Evolutionary conservation across 1,284 basidiomycete species (phyloP).

Genomic region (Calocybe gambosa): DNA sequence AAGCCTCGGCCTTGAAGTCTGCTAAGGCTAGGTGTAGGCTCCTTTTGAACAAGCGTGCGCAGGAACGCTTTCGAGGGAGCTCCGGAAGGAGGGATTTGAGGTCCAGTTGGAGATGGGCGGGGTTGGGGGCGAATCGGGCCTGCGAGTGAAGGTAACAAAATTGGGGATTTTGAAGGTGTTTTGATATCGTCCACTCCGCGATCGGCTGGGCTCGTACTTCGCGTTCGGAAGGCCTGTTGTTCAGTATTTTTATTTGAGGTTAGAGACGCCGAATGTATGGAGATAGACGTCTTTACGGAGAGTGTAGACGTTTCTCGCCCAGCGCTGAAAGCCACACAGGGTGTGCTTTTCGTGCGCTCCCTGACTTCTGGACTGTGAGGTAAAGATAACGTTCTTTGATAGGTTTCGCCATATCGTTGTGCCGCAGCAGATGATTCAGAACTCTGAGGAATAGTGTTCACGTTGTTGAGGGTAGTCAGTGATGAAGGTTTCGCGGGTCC

Average conservation of each 20-base stretch:
- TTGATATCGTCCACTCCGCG: conserved; percentile 4
- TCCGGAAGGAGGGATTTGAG: conserved; percentile 40
- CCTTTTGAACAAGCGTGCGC: conserved; percentile 51
- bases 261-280: background rate
- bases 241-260: background rate
- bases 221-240: conserved; percentile 1
- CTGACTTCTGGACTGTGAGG: conserved; percentile 27
- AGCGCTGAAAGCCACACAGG: conserved; percentile 15
- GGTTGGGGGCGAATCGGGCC: conserved; percentile 44
- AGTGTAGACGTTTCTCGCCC: background rate
- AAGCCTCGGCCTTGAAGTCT: conserved; percentile 78
- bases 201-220: conserved; percentile 8
- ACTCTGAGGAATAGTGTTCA: background rate
- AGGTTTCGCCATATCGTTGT: conserved; percentile 1
- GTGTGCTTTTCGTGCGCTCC: conserved; percentile 36
- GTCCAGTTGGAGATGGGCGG: conserved; percentile 35
- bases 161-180: conserved; percentile 14
- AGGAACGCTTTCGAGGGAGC: conserved; percentile 55
- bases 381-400: background rate
- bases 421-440: conserved; percentile 6
- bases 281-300: background rate
- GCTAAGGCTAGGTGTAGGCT: conserved; percentile 73
- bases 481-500: conserved; percentile 9
- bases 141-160: conserved; percentile 27
- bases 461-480: conserved; percentile 4